Conservation (phyloP, 768 basidiomycete species). For the Suillus tomentosus region DNA sequence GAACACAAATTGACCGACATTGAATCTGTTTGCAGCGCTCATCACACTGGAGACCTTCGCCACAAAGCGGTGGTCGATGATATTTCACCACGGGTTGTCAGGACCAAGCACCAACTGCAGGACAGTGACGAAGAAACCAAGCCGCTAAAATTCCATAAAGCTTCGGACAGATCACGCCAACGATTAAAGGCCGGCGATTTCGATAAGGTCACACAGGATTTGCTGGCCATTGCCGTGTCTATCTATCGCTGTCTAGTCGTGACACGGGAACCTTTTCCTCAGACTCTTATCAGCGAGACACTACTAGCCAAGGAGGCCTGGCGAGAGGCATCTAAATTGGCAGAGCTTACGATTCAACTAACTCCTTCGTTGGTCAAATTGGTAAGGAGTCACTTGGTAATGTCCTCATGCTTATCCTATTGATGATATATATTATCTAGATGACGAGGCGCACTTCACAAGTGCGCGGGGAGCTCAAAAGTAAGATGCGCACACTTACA, state of each 20-base stretch:
- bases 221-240: conserved; percentile 18
- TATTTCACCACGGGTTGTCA: not conserved
- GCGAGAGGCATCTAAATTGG: not conserved
- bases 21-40: no score
- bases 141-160: not conserved
- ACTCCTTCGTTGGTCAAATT: conserved; percentile 8
- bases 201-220: conserved; percentile 19
- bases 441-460: conserved; percentile 13
- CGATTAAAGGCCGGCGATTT: conserved; percentile 20
- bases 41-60: no score
- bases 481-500: conserved; percentile 5
- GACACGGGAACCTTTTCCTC: conserved; percentile 24
- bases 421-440: not conserved
- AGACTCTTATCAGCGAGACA: conserved; percentile 8
- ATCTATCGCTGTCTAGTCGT: conserved; percentile 22
- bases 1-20: no score
- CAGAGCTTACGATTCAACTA: not conserved
- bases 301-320: conserved; percentile 10
- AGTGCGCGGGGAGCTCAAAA: conserved; percentile 15
- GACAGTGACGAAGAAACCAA: not conserved
- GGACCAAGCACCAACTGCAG: not conserved
- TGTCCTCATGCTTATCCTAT: not conserved
- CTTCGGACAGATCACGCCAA: not conserved
- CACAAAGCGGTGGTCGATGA: no score
- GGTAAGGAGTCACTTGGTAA: conserved; percentile 2